Base-by-base conservation (phyloP, 805 yeast species). In the Saccharomycopsis babjevae region DNA sequence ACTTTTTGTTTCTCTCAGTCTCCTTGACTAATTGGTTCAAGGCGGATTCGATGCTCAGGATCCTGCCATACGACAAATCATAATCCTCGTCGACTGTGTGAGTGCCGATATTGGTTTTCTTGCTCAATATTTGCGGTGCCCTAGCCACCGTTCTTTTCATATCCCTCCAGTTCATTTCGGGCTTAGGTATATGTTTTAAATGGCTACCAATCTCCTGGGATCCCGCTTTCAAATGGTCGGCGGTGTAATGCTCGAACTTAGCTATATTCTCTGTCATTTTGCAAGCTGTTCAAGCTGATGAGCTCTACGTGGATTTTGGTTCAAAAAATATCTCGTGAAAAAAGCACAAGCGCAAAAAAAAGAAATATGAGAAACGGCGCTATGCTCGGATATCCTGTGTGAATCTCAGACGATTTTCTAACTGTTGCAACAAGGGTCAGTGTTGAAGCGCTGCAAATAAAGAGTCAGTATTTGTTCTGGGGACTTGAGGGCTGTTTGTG, bases 111-210 rank as follows among this genome's bases (percentile, higher is more conserved):
- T 62, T 54, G 10, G 59, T 54, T 22, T 61, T 62, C 40, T 61
- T 62, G 25, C 59, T 57, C 28, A 62, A 54, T 13, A 62, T 60
- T 46, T 62, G 65, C 2, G 65, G 65, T 2, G 63, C 58, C 58
- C 65, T 62, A 13, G 50, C 56, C 22, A 62, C 65, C 18, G 61
- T 57, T 25, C 57, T 50, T 30, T 62, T 62, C 56, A 62, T 40
- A 46, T 61, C 59, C 8, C 54, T 55, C 59, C 66, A 56, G 38
- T 61, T 50, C 36, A 58, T 56, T 30, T 62, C 63, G 2, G 65
- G 65, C 25, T 52, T 56, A 34, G 59, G 65, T 11, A 62, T 60
- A 43, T 55, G 50, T 25, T 62, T 61, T 32, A 62, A 38, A 38
- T 60, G 63, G 10, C 32, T 46, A 22, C 52, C 52, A 46, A 46